Evolutionary conservation across 2,329 filamentous ascomycete species (phyloP).

Genomic region (Colletotrichum tanaceti): DNA sequence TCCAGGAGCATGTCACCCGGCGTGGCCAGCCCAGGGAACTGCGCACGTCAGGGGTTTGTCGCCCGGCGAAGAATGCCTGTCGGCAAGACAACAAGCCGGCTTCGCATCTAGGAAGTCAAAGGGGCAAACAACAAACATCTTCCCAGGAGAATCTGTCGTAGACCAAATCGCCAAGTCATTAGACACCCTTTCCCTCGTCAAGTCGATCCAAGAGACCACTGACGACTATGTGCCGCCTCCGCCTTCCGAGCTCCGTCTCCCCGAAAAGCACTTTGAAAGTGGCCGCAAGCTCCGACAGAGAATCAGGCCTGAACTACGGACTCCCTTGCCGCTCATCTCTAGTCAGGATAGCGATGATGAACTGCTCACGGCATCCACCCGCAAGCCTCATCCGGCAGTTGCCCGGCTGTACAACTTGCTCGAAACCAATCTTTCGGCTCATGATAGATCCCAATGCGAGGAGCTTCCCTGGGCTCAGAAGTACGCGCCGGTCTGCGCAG

Average conservation of each 20-base stretch:
- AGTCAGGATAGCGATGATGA: slow-evolving; percentile 52
- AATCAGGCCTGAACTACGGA: slow-evolving; percentile 60
- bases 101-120: slow-evolving; percentile 61
- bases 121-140: slow-evolving; percentile 56
- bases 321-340: slow-evolving; percentile 39
- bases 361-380: slow-evolving; percentile 42
- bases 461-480: slow-evolving; percentile 81
- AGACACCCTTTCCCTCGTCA: slow-evolving; percentile 51
- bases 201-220: slow-evolving; percentile 50
- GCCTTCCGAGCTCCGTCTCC: slow-evolving; percentile 64
- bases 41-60: slow-evolving; percentile 69
- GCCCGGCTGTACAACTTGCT: slow-evolving; percentile 70
- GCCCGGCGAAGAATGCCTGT: not conserved
- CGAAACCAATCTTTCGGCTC: slow-evolving; percentile 75
- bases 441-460: slow-evolving; percentile 83
- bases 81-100: not conserved
- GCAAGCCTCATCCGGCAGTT: slow-evolving; percentile 67
- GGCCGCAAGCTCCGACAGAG: slow-evolving; percentile 64
- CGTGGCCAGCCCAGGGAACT: slow-evolving; percentile 77
- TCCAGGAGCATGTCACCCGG: slow-evolving; percentile 73
- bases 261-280: slow-evolving; percentile 68
- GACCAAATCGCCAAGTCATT: slow-evolving; percentile 51
- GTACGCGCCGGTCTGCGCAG: slow-evolving; percentile 77
- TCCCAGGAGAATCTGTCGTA: slow-evolving; percentile 58
- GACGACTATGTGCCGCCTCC: slow-evolving; percentile 56